These are phyloP conservation scores for Gastrolobium villosum DNA, from an alignment of 306 rosid genomes.

Conservation along the genomic window DNA sequence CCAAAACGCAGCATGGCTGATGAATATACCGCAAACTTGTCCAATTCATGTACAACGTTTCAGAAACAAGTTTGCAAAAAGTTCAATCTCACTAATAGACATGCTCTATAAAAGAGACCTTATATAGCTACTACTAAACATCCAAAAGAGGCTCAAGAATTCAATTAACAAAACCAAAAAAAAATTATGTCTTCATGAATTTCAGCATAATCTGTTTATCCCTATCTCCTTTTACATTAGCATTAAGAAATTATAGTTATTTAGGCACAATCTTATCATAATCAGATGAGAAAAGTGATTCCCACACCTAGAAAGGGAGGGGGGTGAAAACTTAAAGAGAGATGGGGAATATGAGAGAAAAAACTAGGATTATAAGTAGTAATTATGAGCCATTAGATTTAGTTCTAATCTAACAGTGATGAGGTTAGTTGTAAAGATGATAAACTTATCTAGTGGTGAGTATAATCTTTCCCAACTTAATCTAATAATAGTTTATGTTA, in stretches of 20 bases:
- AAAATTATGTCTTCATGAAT: not conserved
- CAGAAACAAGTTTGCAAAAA: conserved; percentile 27
- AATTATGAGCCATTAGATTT: too few species aligned
- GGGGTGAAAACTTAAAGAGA: too few species aligned
- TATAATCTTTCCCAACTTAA: too few species aligned
- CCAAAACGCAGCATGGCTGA: conserved; percentile 18
- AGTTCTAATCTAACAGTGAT: too few species aligned
- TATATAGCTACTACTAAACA: conserved; percentile 32
- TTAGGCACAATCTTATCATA: not conserved
- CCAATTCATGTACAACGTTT: not conserved
- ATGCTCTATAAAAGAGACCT: not conserved
- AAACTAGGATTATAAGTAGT: too few species aligned
- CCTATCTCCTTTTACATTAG: conserved; percentile 38
- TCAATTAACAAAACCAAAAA: conserved; percentile 6
- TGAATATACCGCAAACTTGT: conserved; percentile 21
- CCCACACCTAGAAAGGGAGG: too few species aligned
- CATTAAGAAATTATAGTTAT: not conserved
- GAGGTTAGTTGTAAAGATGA: too few species aligned
- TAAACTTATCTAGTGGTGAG: too few species aligned
- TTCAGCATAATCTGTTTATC: conserved; percentile 21
- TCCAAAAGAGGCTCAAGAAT: conserved; percentile 8
- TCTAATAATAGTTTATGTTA: too few species aligned
- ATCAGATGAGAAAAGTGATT: too few species aligned
- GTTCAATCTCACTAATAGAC: not conserved
- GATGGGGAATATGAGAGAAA: too few species aligned